Percentiles rank a stretch among this genome's conserved stretches.
These are phyloP conservation scores for Oldenlandia corymbosa DNA, from an alignment of 257 asterid species.

Conservation along the genomic window DNA sequence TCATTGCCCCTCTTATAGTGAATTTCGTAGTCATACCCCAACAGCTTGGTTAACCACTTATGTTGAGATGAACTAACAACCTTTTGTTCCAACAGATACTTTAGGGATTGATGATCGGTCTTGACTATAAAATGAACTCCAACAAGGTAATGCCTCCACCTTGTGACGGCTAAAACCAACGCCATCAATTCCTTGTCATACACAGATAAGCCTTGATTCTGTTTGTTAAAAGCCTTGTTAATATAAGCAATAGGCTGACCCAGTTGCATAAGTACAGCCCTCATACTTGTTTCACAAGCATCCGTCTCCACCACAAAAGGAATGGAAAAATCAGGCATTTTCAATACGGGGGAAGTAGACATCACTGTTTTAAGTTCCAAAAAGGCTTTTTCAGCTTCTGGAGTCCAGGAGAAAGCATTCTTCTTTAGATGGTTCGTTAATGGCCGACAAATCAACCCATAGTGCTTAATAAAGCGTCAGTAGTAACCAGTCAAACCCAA, in stretches of 20 bases:
- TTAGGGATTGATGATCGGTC: background rate
- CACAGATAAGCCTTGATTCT: background rate
- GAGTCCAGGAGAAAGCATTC: background rate
- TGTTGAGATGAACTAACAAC: background rate
- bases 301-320: background rate
- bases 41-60: background rate
- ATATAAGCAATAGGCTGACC: background rate
- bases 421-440: background rate
- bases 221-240: background rate
- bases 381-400: background rate
- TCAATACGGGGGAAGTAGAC: background rate
- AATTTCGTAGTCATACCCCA: background rate
- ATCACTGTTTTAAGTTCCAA: background rate
- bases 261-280: background rate
- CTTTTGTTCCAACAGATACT: background rate
- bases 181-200: slow-evolving; percentile 1
- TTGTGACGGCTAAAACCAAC: background rate
- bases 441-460: background rate
- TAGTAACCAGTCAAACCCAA: background rate
- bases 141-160: background rate
- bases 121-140: background rate
- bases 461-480: background rate
- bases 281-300: background rate
- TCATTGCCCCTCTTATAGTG: background rate
- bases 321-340: background rate